Conservation (phyloP, 371 early-diverging fungal genomes). For the Phascolomyces articulosus region DNA sequence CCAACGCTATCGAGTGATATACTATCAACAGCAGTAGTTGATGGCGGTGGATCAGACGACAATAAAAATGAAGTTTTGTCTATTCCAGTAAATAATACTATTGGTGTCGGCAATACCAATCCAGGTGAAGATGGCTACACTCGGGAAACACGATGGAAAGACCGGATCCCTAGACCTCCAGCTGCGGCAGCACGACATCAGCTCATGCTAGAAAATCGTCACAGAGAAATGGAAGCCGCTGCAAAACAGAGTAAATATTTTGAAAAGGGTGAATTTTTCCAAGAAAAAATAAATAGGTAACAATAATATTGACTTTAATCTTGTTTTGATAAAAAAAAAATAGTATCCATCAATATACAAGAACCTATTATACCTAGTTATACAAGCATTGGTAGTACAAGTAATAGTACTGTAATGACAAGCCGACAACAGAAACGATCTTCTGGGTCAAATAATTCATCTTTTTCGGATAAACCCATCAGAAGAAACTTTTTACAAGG, state of each 20-base stretch:
- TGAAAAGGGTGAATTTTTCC: too few relatives aligned
- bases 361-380: neutral
- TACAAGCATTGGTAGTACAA: neutral
- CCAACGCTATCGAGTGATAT: neutral
- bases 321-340: neutral
- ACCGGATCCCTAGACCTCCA: neutral
- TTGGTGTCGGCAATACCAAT: constrained; percentile 8
- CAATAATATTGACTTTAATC: too few relatives aligned
- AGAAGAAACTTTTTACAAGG: neutral
- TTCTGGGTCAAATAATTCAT: neutral
- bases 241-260: constrained; percentile 1
- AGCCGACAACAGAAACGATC: neutral
- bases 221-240: constrained; percentile 1
- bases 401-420: neutral
- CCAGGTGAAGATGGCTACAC: constrained; percentile 10
- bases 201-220: neutral
- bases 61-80: neutral
- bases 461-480: neutral
- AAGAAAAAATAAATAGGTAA: too few relatives aligned
- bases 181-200: neutral
- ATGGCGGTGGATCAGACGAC: neutral
- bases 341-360: constrained; percentile 4
- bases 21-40: neutral
- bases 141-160: constrained; percentile 15
- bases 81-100: neutral